phyloP scores from a whole-genome alignment of 257 asterid species.

The Przewalskia tangutica region DNA sequence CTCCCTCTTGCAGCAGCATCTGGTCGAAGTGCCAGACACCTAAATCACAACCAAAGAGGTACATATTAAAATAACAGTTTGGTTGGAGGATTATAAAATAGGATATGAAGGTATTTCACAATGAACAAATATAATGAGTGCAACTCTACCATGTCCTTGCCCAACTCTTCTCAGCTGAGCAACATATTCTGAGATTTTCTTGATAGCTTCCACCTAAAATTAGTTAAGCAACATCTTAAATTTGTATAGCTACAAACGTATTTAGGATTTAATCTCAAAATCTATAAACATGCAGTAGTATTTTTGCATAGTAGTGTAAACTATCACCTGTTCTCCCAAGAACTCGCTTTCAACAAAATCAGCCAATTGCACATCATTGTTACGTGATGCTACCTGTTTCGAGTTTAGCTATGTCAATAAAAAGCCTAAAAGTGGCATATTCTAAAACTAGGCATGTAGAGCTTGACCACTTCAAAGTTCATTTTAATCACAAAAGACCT shows the following conservation, averaged over 20 bases:
- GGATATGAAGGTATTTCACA: not conserved
- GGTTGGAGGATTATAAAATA: not conserved
- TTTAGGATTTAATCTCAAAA: not conserved
- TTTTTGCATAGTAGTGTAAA: not conserved
- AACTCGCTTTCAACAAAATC: slow-evolving; percentile 63
- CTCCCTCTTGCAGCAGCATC: slow-evolving; percentile 37
- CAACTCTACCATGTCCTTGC: slow-evolving; percentile 63
- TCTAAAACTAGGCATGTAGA: not conserved
- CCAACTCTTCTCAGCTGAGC: slow-evolving; percentile 83
- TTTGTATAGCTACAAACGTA: not conserved
- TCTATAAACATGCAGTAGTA: not conserved
- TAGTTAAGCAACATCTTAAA: not conserved
- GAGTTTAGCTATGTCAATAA: slow-evolving; percentile 1
- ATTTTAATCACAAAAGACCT: not conserved
- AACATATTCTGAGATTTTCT: slow-evolving; percentile 69
- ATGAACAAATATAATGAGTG: not conserved
- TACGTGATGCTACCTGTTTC: slow-evolving; percentile 48
- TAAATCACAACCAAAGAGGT: slow-evolving; percentile 16
- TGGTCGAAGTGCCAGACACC: slow-evolving; percentile 84
- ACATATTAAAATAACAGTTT: not conserved
- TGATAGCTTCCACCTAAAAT: slow-evolving; percentile 59
- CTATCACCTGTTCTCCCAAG: slow-evolving; percentile 56
- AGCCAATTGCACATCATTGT: slow-evolving; percentile 54
- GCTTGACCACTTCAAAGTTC: not conserved
- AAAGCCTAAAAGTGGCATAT: not conserved